Base-by-base conservation (phyloP, 2,329 filamentous ascomycete species). In the Sphaerulina vaccinii region DNA sequence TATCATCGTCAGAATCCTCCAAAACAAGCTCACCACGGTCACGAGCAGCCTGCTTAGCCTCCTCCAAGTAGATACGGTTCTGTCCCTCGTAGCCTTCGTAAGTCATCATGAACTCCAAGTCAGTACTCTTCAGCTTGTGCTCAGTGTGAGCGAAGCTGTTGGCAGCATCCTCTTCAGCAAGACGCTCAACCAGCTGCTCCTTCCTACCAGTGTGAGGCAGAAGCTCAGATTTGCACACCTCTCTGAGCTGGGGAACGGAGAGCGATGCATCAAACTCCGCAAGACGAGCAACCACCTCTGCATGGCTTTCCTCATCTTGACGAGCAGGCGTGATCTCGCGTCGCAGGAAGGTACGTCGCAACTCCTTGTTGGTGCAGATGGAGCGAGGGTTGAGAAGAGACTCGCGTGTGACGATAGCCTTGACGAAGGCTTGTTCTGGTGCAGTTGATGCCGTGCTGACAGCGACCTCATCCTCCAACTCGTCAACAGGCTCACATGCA, bases 201-300 rank as follows among this genome's bases (percentile, higher is more conserved):
- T 62, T 65, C 36, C 56, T 63, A n/a, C 66, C 66, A 16, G 41
- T 55, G 2, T 29, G 39, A 18, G 49, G 51, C 5, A 54, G 19
- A 23, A 50, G 54, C 27, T 41, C 45, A 18, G 44, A 51, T 29
- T 37, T 37, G 15, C 65, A 58, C 2, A 59, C 36, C 4, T 52
- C 49, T 22, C 52, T 51, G 8, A 66, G 56, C 38, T 60, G 51
- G 1, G 36, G 22, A 24, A 45, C 49, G 8, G 37, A 58, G 35
- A 61, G 51, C 2, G 29, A 39, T n/a, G 57, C 18, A 35, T 67
- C 64, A 23, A 45, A 33, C 11, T 52, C 52, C 5, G 48, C 51
- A 5, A 67, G 44, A 27, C 64, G 63, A n/a, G 64, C 64, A 21
- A 67, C 61, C 18, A 64, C 46, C 41, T 65, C 54, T 29, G 62